Evolutionary conservation across 1,284 basidiomycete genomes (phyloP), one percentile per base, ranked within the genome.

Genomic region (Taiwanofungus camphoratus): DNA sequence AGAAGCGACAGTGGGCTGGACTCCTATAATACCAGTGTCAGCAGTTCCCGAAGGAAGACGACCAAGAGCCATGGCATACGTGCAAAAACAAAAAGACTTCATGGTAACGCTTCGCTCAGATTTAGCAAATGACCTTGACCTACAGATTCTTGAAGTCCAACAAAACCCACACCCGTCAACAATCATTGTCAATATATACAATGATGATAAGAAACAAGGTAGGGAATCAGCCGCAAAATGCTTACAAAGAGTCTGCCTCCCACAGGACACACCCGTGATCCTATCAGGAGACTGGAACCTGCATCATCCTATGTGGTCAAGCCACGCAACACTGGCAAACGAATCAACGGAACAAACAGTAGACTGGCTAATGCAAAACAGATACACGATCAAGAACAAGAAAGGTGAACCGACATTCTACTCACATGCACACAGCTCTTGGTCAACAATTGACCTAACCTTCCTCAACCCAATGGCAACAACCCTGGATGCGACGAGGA

Each of bases 271-370:
- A 11, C 40, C 40, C 12, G 21, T 20, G 13, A 42, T 35, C 31
- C 22, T 41, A 8, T 41, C 40, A n/a, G 40, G 40, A 3, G 39
- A 41, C 30, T 41, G 39, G 31, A 41, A 41, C 32, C 30, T 34
- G 3, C 39, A 41, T 31, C 39, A 41, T 26, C 40, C 31, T n/a
- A 18, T 41, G 13, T 41, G 40, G 40, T 40, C 38, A 15, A 7
- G 27, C 15, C n/a, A n/a, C 3, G 26, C 38, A 4, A 24, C 26
- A 30, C 38, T 19, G 18, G 38, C 38, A 4, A 40, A 18, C 3
- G 40, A 41, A 6, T 24, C 20, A 6, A 33, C 33, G 11, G 31
- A 34, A 12, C 40, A 41, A 16, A 36, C 31, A 12, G 32, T 34
- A 3, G 32, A 41, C n/a, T 41, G 40, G 40, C 31, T 41, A 34